These are phyloP conservation scores for Fusarium coffeatum DNA, from an alignment of 2,329 filamentous ascomycete genomes.

Conservation along the genomic window DNA sequence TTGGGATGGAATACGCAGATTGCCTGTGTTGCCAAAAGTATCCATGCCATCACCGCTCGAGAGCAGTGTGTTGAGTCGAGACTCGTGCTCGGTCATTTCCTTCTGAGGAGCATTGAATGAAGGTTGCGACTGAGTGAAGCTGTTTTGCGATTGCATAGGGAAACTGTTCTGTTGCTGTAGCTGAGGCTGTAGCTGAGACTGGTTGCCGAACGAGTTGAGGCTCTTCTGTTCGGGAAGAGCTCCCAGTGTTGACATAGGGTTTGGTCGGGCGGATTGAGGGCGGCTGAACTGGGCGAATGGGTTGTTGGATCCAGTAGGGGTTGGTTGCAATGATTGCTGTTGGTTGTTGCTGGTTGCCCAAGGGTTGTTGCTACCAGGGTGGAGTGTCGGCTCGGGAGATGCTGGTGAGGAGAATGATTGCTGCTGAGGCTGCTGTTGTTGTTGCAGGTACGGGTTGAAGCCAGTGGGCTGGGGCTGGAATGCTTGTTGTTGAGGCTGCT, in stretches of 20 bases:
- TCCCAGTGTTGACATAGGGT: constrained; percentile 74
- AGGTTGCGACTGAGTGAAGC: constrained; percentile 48
- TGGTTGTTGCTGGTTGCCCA: constrained; percentile 78
- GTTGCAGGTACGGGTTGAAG: constrained; percentile 63
- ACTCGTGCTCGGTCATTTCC: constrained; percentile 71
- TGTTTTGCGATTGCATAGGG: constrained; percentile 53
- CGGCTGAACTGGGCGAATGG: constrained; percentile 86
- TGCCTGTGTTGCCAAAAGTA: constrained; percentile 97
- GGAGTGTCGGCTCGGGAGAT: constrained; percentile 70
- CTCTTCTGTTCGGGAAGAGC: constrained; percentile 87
- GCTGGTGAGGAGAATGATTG: constrained; percentile 55
- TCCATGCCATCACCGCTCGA: constrained; percentile 92
- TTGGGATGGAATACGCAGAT: constrained; percentile 93
- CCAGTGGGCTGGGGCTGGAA: constrained; percentile 65
- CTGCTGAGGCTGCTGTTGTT: constrained; percentile 53
- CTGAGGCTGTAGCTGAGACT: constrained; percentile 55
- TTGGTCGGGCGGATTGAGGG: constrained; percentile 64
- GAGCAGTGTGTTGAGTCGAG: constrained; percentile 86
- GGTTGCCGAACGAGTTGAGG: constrained; percentile 66
- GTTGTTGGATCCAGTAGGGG: constrained; percentile 96
- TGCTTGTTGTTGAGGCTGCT: constrained; percentile 52
- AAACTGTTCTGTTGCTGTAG: constrained; percentile 52
- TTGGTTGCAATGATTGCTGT: constrained; percentile 76
- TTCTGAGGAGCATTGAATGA: constrained; percentile 59
- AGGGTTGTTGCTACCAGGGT: constrained; percentile 91